phyloP scores from a whole-genome alignment of 805 yeast genomes.

The Candida qinlingensis region DNA sequence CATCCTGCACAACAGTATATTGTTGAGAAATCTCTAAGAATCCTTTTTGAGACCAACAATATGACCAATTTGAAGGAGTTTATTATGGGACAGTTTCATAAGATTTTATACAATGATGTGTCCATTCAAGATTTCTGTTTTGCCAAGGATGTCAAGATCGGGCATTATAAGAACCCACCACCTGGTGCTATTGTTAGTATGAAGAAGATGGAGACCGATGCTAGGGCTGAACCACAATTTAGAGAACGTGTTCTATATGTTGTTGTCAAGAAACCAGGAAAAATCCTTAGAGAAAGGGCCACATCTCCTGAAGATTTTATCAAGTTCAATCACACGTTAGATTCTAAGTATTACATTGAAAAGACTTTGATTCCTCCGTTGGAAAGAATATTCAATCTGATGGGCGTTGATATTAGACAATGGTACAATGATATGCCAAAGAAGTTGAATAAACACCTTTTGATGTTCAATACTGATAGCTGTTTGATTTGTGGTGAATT shows the following conservation, averaged over 20 bases:
- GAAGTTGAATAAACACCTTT: constrained; percentile 8
- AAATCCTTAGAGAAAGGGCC: constrained; percentile 68
- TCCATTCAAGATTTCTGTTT: constrained; percentile 82
- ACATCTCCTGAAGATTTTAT: constrained; percentile 73
- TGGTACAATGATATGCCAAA: constrained; percentile 77
- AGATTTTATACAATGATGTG: constrained; percentile 57
- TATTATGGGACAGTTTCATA: constrained; percentile 59
- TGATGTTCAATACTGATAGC: constrained; percentile 7
- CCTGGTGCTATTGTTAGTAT: constrained; percentile 88
- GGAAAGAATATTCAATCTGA: constrained; percentile 71
- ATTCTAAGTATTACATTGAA: constrained; percentile 78
- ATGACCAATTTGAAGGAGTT: constrained; percentile 64
- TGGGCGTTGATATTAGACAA: constrained; percentile 71
- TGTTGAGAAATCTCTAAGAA: constrained; percentile 61
- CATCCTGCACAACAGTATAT: constrained; percentile 87
- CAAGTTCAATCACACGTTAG: constrained; percentile 45
- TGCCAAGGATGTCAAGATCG: constrained; percentile 83
- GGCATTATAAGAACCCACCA: constrained; percentile 80
- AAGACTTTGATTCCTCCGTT: constrained; percentile 86
- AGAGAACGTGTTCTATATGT: constrained; percentile 85
- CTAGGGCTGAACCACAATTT: constrained; percentile 78
- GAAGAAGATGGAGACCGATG: constrained; percentile 56
- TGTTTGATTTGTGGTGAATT: constrained; percentile 20
- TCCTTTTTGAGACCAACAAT: constrained; percentile 68
- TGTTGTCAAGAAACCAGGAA: constrained; percentile 57